Conservation (phyloP, 345 rosid species). For the Eucalyptus microcorys region DNA sequence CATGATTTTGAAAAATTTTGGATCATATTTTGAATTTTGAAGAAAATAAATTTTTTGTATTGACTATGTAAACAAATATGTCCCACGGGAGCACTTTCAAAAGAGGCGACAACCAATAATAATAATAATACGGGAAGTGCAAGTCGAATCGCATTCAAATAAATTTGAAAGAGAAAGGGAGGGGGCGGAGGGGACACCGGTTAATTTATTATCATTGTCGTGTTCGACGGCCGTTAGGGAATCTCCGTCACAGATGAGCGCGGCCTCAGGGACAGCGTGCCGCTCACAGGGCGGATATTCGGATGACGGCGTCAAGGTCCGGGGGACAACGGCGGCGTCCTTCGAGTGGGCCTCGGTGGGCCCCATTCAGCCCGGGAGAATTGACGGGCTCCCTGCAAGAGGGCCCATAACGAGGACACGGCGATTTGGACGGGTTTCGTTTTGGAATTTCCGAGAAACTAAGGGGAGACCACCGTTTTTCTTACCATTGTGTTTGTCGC, state of each 20-base stretch:
- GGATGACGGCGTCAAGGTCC: not conserved
- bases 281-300: not conserved
- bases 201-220: not conserved
- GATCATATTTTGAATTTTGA: not conserved
- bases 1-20: not conserved
- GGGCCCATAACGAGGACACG: not conserved
- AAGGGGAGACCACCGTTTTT: not conserved
- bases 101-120: not conserved
- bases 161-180: not conserved
- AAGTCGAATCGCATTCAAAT: not conserved
- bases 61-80: not conserved
- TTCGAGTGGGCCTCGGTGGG: not conserved
- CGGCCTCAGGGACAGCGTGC: not conserved
- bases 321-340: not conserved
- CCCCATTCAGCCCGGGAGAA: not conserved
- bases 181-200: not conserved
- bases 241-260: not conserved
- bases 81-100: not conserved
- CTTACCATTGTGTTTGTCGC: not conserved
- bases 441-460: not conserved
- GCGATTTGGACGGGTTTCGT: not conserved
- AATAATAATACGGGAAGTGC: not conserved
- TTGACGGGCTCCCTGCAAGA: not conserved
- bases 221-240: not conserved
- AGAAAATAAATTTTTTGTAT: not conserved